Conservation (phyloP, 2,329 filamentous ascomycete genomes). For the Rhinocladiella similis region DNA sequence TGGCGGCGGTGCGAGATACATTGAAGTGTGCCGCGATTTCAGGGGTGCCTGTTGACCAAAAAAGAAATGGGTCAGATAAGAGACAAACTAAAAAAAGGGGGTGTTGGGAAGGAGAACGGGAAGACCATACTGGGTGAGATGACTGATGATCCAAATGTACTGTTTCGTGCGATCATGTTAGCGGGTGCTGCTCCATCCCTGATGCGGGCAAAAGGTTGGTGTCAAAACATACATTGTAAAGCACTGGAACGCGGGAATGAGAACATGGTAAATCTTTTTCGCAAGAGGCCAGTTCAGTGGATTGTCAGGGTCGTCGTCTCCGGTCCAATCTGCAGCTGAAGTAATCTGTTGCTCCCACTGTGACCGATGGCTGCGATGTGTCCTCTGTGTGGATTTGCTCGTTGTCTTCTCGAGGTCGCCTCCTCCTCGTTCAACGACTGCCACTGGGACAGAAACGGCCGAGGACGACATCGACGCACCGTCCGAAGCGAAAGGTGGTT, state of each 20-base stretch:
- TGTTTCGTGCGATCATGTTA: conserved; percentile 12
- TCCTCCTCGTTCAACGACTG: neutral
- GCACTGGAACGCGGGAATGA: conserved; percentile 23
- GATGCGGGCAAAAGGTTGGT: too few species aligned
- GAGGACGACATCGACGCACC: conserved; percentile 7
- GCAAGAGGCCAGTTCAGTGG: conserved; percentile 59
- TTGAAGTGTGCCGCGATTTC: conserved; percentile 54
- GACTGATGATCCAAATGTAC: conserved; percentile 36
- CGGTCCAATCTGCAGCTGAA: conserved; percentile 54
- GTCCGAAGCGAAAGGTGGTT: conserved; percentile 3
- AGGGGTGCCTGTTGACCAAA: conserved; percentile 41
- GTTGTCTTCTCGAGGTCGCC: conserved; percentile 22
- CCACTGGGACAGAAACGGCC: conserved; percentile 7
- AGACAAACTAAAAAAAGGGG: too few species aligned
- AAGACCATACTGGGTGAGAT: conserved; percentile 31
- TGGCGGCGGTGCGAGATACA: conserved; percentile 33
- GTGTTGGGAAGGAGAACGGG: too few species aligned
- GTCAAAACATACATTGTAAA: conserved; percentile 22
- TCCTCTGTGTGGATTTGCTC: conserved; percentile 10
- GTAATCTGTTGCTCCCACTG: neutral
- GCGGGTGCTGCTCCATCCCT: neutral
- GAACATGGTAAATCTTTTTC: conserved; percentile 43
- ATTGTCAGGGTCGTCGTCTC: conserved; percentile 57
- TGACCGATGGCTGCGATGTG: conserved; percentile 11
- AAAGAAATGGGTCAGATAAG: neutral